These are phyloP conservation scores for Trichoderma sp. DNA, from an alignment of 2,329 filamentous ascomycete genomes.

Conservation along the genomic window DNA sequence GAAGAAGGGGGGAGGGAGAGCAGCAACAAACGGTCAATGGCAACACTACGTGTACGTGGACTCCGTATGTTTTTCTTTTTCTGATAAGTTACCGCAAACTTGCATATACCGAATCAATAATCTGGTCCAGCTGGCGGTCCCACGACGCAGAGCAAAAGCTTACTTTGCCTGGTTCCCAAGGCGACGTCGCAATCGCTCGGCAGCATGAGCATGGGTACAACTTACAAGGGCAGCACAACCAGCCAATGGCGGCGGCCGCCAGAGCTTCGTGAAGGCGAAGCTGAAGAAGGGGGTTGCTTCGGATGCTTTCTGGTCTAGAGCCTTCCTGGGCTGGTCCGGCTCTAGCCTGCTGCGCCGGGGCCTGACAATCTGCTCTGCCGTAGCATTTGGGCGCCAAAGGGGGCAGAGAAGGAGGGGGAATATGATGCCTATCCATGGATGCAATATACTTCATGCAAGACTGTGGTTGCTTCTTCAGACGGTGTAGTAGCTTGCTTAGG, in stretches of 20 bases:
- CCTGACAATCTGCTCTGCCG: conserved; percentile 7
- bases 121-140: neutral
- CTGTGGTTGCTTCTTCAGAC: neutral
- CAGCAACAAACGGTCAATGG: neutral
- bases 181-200: conserved; percentile 4
- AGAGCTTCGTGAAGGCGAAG: conserved; percentile 10
- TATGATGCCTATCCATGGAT: neutral
- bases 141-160: conserved; percentile 3
- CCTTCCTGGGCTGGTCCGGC: conserved; percentile 5
- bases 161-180: neutral
- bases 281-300: conserved; percentile 13
- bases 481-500: neutral
- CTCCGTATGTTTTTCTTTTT: neutral
- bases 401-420: neutral
- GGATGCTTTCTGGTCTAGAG: conserved; percentile 7
- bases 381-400: conserved; percentile 14
- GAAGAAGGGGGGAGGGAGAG: too few relatives aligned
- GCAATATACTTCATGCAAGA: neutral
- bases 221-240: neutral
- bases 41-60: neutral
- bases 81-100: neutral
- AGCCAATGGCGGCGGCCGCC: neutral
- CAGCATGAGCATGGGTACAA: conserved; percentile 8
- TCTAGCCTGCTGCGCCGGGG: conserved; percentile 13
- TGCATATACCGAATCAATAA: neutral